Base-by-base conservation (phyloP, 176 grass and related monocot species). In the Cenchrus purpureus region DNA sequence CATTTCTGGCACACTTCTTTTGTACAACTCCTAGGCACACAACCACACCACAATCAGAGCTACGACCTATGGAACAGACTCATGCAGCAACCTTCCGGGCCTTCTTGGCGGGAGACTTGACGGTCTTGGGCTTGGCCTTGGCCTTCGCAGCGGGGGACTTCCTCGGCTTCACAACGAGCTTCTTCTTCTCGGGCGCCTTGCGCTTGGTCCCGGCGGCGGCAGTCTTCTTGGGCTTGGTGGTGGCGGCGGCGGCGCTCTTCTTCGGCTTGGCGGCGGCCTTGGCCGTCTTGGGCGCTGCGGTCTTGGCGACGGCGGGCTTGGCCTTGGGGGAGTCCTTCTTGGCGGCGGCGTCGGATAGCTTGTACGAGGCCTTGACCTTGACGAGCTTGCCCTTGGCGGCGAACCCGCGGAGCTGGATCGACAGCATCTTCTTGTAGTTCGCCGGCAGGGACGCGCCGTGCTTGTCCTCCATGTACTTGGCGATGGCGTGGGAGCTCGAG, bases 291-390 rank as follows among this genome's bases (percentile, higher is more conserved):
- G 73, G 1, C 0, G 10, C 50, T 1, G 64, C 73, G 2, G 56
- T 69, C 71, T 86, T 86, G 17, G 81, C 4, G 4, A 28, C 67
- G 8, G 75, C 87, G 10, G 87, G n/a, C 85, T 82, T 88, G 0
- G 82, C 12, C 87, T 89, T 87, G 12, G 90, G 57, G 2, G 80
- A 1, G 0, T 59, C 84, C 64, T 84, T 90, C 79, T 93, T 95
- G 46, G 83, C 88, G 46, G 83, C 88, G 0, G 81, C 50, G 11
- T 92, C 91, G 10, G 97, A 97, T 56, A 97, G 88, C 94, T 94
- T 99, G 90, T 94, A 99, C 6, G 97, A 99, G n/a, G 91, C 90
- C 91, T 96, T 99, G 75, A 99, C 88, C 90, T 94, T 99, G 5
- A 97, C 97, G 31, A 99, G 91, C 91, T 91, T 97, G 9, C 94